These are phyloP conservation scores for Pachysolen tannophilus DNA, from an alignment of 805 yeast species.

Conservation along the genomic window DNA sequence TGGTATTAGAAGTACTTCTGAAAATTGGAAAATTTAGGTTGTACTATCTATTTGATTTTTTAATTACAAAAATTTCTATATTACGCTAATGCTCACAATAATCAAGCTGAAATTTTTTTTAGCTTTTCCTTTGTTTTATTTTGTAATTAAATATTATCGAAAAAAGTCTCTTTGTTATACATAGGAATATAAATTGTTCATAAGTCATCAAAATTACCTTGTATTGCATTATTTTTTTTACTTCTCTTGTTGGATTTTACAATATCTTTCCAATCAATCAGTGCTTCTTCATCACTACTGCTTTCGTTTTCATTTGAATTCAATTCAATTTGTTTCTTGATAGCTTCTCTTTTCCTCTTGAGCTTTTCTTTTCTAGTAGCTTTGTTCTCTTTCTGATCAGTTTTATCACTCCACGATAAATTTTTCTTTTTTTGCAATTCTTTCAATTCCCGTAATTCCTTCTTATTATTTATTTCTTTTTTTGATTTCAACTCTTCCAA, in stretches of 20 bases:
- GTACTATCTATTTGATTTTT: not conserved
- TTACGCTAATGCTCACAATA: no score
- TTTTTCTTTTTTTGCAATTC: constrained; percentile 43
- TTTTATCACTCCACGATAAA: constrained; percentile 75
- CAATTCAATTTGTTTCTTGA: constrained; percentile 45
- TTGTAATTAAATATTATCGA: no score
- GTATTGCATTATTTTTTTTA: constrained; percentile 31
- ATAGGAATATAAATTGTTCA: constrained; percentile 13
- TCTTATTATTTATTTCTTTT: constrained; percentile 20
- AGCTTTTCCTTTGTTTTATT: no score
- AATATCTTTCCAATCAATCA: constrained; percentile 83
- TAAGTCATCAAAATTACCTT: constrained; percentile 57
- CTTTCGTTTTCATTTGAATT: constrained; percentile 33
- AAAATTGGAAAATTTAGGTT: not conserved
- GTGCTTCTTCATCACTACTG: constrained; percentile 37
- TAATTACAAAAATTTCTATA: not conserved
- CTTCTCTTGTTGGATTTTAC: constrained; percentile 58
- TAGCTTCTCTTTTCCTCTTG: constrained; percentile 57
- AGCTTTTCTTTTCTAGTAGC: constrained; percentile 60
- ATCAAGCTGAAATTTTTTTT: no score
- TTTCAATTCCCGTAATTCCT: constrained; percentile 32
- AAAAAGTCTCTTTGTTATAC: no score
- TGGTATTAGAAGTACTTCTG: constrained; percentile 42
- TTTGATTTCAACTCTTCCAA: constrained; percentile 36
- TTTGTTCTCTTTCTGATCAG: constrained; percentile 52